Base-by-base conservation (phyloP, 1,284 basidiomycete species). In the Veloboletus limbatus region DNA sequence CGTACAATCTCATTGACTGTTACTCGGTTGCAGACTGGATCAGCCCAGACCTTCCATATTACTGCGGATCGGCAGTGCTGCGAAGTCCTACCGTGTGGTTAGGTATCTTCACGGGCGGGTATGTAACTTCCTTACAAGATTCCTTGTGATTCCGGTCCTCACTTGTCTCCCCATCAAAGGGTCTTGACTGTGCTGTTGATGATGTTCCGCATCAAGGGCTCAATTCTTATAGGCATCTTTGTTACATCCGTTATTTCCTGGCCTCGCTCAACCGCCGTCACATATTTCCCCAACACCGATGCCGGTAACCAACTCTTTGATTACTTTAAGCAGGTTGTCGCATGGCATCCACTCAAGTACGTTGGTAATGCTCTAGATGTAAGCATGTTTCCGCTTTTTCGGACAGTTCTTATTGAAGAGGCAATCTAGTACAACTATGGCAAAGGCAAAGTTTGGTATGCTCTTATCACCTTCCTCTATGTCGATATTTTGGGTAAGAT, bases 21-120 rank as follows among this genome's bases (percentile, higher is more conserved):
- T 22, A 11, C 8, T 8, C 24, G 9, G 24, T 45, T 20, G 22
- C 24, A 63, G 71, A 76, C 47, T 69, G 65, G 60, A 20, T 69
- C 39, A 60, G 62, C 32, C 43, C 58, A 0, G 64, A 65, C 51
- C 66, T 85, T 21, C 69, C 78, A 3, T 58, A 78, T 43, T 89
- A 81, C 65, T 95, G 92, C 55, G 67, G 69, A 7, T 66, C 71
- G n/a, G 80, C 77, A 47, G 84, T 91, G 10, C 68, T 93, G 32
- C 85, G 80, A 47, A 81, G 72, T 54, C 89, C 88, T 3, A 86
- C 82, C 5, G 81, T 90, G 68, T 95, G 92, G 92, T 72, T 94
- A n/a, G 92, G 92, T 42, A 81, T 94, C 49, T 91, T 93, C 68
- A 71, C 84, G 16, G 92, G 92, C 54, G 92, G 92, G 81, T 85